Evolutionary conservation across 495 filamentous ascomycete genomes (phyloP).

Genomic region (Trichoderma asperelloides): DNA sequence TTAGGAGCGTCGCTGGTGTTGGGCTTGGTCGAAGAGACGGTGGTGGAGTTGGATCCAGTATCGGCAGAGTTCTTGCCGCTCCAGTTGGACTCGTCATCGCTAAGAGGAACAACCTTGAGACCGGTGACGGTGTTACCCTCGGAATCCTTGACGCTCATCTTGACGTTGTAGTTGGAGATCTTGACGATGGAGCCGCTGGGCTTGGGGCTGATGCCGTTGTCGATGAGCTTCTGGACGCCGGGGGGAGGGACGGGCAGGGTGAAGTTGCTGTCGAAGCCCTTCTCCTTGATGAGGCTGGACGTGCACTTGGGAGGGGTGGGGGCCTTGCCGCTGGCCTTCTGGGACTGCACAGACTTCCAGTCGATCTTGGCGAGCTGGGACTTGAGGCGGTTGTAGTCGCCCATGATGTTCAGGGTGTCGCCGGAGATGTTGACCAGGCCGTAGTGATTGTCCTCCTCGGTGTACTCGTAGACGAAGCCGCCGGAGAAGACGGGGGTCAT

Average conservation of each 20-base stretch:
- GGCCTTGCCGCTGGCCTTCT: slow-evolving; percentile 43
- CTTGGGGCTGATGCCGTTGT: slow-evolving; percentile 39
- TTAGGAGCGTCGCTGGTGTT: neutral
- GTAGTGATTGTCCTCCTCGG: slow-evolving; percentile 62
- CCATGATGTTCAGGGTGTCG: slow-evolving; percentile 54
- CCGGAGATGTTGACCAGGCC: slow-evolving; percentile 64
- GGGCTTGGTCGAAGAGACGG: neutral
- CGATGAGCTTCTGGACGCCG: slow-evolving; percentile 39
- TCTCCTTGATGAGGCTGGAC: slow-evolving; percentile 49
- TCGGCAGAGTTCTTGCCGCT: slow-evolving; percentile 8
- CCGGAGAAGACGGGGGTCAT: slow-evolving; percentile 78
- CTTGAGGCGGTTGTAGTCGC: slow-evolving; percentile 70
- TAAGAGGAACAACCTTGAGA: slow-evolving; percentile 35
- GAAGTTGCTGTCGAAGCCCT: slow-evolving; percentile 65
- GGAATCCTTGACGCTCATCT: slow-evolving; percentile 28
- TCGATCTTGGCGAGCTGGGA: slow-evolving; percentile 67
- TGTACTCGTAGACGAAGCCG: slow-evolving; percentile 84
- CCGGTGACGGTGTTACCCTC: slow-evolving; percentile 26
- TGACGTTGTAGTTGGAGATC: slow-evolving; percentile 34
- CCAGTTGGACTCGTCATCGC: slow-evolving; percentile 29
- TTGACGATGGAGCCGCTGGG: slow-evolving; percentile 32
- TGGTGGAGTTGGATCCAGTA: neutral
- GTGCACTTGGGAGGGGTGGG: slow-evolving; percentile 51
- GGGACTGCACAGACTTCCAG: slow-evolving; percentile 48
- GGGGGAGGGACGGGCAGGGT: slow-evolving; percentile 51